phyloP scores from a whole-genome alignment of 2,329 filamentous ascomycete genomes.

The Apiospora kogelbergensis region DNA sequence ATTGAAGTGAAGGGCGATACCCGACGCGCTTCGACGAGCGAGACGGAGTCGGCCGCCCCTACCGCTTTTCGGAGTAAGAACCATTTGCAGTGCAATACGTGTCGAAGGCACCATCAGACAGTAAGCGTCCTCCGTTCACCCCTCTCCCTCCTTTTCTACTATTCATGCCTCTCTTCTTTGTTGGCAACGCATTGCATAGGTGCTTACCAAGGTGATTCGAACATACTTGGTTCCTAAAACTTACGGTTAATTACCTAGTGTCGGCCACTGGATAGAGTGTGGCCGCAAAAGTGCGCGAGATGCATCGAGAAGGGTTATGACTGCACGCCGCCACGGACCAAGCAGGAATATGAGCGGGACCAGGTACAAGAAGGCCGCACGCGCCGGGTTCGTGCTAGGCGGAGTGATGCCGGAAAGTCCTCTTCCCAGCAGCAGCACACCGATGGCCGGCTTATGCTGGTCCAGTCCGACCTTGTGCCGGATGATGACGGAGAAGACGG shows the following conservation, averaged over 20 bases:
- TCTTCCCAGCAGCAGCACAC: neutral
- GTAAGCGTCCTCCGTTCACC: neutral
- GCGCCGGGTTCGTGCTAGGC: neutral
- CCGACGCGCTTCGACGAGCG: neutral
- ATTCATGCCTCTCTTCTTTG: no score
- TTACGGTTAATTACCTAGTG: conserved; percentile 7
- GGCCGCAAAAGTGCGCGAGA: conserved; percentile 16
- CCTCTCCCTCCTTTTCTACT: no score
- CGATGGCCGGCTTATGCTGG: neutral
- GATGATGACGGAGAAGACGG: neutral
- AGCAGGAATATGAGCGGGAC: conserved; percentile 12
- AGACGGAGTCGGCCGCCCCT: neutral
- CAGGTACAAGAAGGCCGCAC: neutral
- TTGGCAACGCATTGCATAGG: neutral
- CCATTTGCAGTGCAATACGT: neutral
- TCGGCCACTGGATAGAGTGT: conserved; percentile 9
- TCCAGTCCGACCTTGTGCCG: neutral
- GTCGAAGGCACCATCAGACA: neutral
- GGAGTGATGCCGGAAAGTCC: neutral
- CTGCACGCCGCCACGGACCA: conserved; percentile 12
- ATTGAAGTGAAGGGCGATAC: neutral
- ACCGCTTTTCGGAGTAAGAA: neutral
- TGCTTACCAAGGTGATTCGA: no score
- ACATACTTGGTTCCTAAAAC: neutral
- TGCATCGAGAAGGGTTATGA: conserved; percentile 11